Evolutionary conservation across 1,284 basidiomycete genomes (phyloP).

Genomic region (Stygiomarasmius scandens): DNA sequence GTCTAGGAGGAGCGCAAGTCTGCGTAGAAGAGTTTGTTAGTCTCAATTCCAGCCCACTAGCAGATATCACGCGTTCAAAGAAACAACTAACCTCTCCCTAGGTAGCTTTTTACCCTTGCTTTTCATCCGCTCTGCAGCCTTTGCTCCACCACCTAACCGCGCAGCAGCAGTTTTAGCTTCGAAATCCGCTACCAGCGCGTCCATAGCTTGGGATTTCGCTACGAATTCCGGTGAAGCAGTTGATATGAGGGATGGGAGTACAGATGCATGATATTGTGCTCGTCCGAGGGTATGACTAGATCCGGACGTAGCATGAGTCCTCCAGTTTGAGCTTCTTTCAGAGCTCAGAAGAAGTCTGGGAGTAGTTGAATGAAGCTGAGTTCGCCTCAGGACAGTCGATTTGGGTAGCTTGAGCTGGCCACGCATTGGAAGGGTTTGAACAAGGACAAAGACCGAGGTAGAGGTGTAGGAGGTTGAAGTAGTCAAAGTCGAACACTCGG

Average conservation of each 20-base stretch:
- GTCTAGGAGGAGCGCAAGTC: conserved; percentile 69
- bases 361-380: not conserved
- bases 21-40: conserved; percentile 19
- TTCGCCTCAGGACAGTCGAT: not conserved
- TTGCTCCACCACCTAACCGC: conserved; percentile 65
- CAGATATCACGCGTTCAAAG: too few relatives aligned
- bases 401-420: not conserved
- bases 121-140: conserved; percentile 78
- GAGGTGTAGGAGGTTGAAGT: not conserved
- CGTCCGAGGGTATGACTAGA: conserved; percentile 1
- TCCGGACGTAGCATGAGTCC: not conserved
- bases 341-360: not conserved
- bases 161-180: conserved; percentile 59
- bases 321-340: not conserved
- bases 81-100: conserved; percentile 80
- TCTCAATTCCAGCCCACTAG: too few relatives aligned
- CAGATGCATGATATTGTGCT: conserved; percentile 63
- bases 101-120: conserved; percentile 85
- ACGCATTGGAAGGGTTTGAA: not conserved
- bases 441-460: not conserved
- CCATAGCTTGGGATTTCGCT: conserved; percentile 68
- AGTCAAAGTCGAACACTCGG: not conserved
- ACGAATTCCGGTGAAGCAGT: conserved; percentile 71
- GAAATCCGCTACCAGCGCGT: conserved; percentile 63
- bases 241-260: conserved; percentile 73